Base-by-base conservation (phyloP, 768 basidiomycete species). In the Infundibulicybe gibba region DNA sequence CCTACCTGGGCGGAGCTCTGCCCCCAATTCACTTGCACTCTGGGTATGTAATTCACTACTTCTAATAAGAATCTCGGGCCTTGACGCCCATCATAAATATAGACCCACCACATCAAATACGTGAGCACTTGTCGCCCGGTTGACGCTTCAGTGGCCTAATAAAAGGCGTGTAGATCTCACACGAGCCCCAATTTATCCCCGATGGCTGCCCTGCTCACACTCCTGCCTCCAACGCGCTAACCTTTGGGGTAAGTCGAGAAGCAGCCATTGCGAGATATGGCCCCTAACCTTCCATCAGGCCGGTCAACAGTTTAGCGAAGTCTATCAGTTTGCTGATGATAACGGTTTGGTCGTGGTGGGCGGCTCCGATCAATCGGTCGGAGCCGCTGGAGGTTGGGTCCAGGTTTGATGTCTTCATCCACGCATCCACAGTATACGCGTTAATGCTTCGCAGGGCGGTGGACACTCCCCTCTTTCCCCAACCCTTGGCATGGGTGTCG, bases 331-430 rank as follows among this genome's bases (percentile, higher is more conserved):
- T 6, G 70, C 64, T 8, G 56, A 72, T n/a, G 51, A 60, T 3
- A 54, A 71, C 14, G 64, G 62, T 0, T 66, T 70, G 3, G 54
- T 69, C 39, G 61, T 80, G n/a, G 66, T 79, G 5, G 80, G 80
- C 6, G 35, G 35, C 35, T n/a, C n/a, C 0, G 64, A 65, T 4
- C 74, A 67, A 17, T 68, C 74, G 4, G 64, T 79, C 3, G 77
- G 75, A 32, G 67, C 75, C 20, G 66, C 69, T 14, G 76, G 74
- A 21, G 77, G 76, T 16, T 80, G 74, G 71, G 44, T 72, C 3
- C 56, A 65, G 21, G 79, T 38, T 6, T 19, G 14, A n/a, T n/a
- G 4, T 38, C 35, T 6, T 6, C 3, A 38, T 38, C 6, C 35
- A 19, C 17, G 6, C 32, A 30, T 34, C 2, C 10, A 14, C 14